Evolutionary conservation across 257 asterid species (phyloP).

Genomic region (Ligustrum vulgare): DNA sequence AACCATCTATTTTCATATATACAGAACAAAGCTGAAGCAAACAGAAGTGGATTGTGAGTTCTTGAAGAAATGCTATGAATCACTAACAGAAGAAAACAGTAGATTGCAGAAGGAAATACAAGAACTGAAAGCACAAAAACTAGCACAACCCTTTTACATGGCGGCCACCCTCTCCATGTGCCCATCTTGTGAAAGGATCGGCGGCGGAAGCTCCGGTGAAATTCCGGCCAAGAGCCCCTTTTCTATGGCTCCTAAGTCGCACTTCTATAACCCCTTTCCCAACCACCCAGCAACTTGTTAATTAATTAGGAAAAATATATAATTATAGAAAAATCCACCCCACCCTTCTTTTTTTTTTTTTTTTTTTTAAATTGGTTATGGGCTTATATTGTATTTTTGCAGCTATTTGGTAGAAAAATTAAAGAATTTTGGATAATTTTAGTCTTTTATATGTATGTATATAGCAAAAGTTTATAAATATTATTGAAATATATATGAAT

Average conservation of each 20-base stretch:
- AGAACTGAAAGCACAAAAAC: slow-evolving; percentile 28
- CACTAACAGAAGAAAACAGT: slow-evolving; percentile 27
- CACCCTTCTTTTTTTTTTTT: slow-evolving; percentile 22
- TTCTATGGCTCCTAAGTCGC: slow-evolving; percentile 39
- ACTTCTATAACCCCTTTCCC: slow-evolving; percentile 44
- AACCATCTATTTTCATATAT: too few species aligned
- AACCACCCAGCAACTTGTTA: slow-evolving; percentile 50
- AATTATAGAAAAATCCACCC: not conserved
- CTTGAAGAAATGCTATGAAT: slow-evolving; percentile 28
- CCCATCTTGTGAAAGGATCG: slow-evolving; percentile 28
- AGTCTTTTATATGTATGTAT: slow-evolving; percentile 9
- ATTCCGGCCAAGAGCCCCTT: slow-evolving; percentile 34
- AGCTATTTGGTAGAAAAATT: slow-evolving; percentile 18
- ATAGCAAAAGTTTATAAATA: not conserved
- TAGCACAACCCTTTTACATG: slow-evolving; percentile 20
- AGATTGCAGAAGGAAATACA: slow-evolving; percentile 31
- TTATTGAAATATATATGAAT: not conserved
- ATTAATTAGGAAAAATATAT: not conserved
- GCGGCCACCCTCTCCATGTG: slow-evolving; percentile 16
- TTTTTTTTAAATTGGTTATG: slow-evolving; percentile 24
- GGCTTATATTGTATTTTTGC: slow-evolving; percentile 26
- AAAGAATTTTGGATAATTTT: not conserved
- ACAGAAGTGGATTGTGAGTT: slow-evolving; percentile 32
- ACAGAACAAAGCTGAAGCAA: slow-evolving; percentile 38
- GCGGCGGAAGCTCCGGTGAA: slow-evolving; percentile 16